Conservation (phyloP, 78 protist species). For the Dictyostelium brefeldianum region DNA sequence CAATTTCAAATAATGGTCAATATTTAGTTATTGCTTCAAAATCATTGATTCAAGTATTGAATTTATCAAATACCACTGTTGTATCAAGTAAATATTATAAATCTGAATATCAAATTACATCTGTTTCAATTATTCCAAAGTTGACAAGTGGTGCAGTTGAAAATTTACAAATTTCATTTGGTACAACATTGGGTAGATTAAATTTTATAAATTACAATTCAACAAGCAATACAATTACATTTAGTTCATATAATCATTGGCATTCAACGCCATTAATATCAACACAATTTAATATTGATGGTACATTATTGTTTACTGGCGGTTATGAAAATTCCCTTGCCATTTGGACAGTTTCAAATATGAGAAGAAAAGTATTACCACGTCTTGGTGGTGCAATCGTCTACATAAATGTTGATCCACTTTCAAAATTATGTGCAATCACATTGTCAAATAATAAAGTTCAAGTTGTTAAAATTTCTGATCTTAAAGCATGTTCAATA, state of each 20-base stretch:
- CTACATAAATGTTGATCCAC: not conserved
- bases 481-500: conserved; percentile 6
- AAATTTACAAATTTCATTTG: not conserved
- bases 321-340: conserved; percentile 43
- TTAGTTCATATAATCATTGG: conserved; percentile 63
- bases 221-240: not conserved
- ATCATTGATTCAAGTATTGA: conserved; percentile 1
- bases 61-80: not conserved
- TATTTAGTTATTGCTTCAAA: not conserved
- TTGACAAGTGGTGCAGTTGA: not conserved
- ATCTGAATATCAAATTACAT: conserved; percentile 9
- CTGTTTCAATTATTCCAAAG: not conserved
- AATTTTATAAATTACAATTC: not conserved
- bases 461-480: conserved; percentile 2
- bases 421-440: not conserved
- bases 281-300: conserved; percentile 11
- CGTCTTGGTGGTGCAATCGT: conserved; percentile 52
- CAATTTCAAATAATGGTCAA: not conserved
- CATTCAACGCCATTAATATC: conserved; percentile 37
- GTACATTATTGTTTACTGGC: conserved; percentile 44
- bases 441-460: conserved; percentile 14
- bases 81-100: not conserved
- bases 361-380: conserved; percentile 31
- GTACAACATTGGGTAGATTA: conserved; percentile 35
- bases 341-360: conserved; percentile 8